Evolutionary conservation across 2,329 filamentous ascomycete species (phyloP), one percentile per base, ranked within the genome.

Genomic region (Rhynchosporium secalis): DNA sequence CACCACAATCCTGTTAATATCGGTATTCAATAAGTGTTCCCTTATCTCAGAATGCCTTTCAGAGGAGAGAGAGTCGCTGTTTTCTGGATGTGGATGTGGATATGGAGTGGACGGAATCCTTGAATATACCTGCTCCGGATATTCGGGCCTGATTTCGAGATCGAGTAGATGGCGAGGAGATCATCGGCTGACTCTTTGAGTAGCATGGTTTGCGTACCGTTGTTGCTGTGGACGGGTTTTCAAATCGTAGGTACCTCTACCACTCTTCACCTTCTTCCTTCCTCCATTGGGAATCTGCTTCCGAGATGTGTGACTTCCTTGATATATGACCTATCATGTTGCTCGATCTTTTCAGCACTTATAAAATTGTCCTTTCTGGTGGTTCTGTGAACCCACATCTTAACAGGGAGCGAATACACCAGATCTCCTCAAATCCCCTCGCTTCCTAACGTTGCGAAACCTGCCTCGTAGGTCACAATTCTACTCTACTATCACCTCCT

Each of bases 181-280:
- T 5, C 9, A 10, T 36, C 6, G 5, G 9, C 33, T 36, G 33
- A 36, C 9, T 6, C 9, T 1, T 36, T 10, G 33, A 36, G 5
- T 10, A 36, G 33, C 33, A 54, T 54, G 33, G 51, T 54, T 10
- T 54, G 51, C 51, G 51, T 54, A 10, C 51, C 51, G 1, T 40
- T 54, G n/a, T 38, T 54, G 3, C 51, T 54, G n/a, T 26, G 40
- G 33, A 54, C 51, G 4, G 51, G 51, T 2, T 54, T 54, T 20
- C 51, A 54, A 54, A 40, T 54, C 51, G 51, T 54, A 54, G 33
- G 51, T 54, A 45, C n/a, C n/a, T 36, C 33, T 52, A 3, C 15
- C 1, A 12, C 20, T 28, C 43, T 20, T 10, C 4, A 9, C 10
- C 7, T 26, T 46, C 43, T 36, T 36, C 9, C 33, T 5, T 6